Evolutionary conservation across 495 filamentous ascomycete species (phyloP).

Genomic region (Corynascus novoguineensis): DNA sequence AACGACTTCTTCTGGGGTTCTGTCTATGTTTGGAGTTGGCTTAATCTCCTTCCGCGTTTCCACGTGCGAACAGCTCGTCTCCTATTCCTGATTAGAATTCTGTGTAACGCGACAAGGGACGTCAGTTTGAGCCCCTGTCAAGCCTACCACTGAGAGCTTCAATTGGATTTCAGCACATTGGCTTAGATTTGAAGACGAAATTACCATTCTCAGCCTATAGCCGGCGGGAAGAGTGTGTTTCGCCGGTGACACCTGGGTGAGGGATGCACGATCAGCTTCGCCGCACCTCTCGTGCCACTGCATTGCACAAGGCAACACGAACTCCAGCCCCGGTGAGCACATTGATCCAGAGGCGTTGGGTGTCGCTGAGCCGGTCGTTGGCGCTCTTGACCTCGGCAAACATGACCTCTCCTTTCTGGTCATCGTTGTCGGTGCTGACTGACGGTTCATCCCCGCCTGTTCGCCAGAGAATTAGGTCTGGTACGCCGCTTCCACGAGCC

Average conservation of each 20-base stretch:
- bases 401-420: conserved; percentile 54
- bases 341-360: conserved; percentile 94
- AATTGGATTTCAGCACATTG: neutral
- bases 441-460: conserved; percentile 28
- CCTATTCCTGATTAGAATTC: neutral
- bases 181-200: conserved; percentile 1
- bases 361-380: conserved; percentile 94
- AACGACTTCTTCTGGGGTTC: conserved; percentile 10
- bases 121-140: neutral
- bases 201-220: conserved; percentile 16
- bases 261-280: conserved; percentile 21
- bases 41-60: conserved; percentile 15
- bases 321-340: conserved; percentile 80
- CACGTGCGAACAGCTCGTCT: conserved; percentile 9
- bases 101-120: neutral
- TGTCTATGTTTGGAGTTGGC: conserved; percentile 20
- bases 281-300: conserved; percentile 65
- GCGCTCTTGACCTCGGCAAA: conserved; percentile 91
- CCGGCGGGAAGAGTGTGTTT: neutral
- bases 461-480: conserved; percentile 89
- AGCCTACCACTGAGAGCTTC: neutral
- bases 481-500: conserved; percentile 79
- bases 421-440: neutral
- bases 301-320: conserved; percentile 82
- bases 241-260: neutral